Evolutionary conservation across 1,284 basidiomycete genomes (phyloP).

Genomic region (Tilletia indica): DNA sequence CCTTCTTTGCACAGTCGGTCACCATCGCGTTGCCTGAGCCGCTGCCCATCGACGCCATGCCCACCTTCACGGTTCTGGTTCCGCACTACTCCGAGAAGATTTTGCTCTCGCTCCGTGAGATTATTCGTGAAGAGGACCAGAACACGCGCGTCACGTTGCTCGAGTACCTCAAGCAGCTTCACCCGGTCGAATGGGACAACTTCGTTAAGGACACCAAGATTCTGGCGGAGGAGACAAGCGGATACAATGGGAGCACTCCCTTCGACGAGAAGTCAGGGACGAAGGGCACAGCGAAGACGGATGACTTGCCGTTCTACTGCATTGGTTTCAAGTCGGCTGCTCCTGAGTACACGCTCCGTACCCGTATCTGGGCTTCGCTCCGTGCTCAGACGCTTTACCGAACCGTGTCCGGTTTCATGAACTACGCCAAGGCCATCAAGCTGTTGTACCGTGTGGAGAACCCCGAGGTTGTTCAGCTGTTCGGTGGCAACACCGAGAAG

Average conservation of each 20-base stretch:
- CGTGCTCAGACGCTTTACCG: conserved; percentile 97
- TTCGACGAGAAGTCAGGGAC: conserved; percentile 60
- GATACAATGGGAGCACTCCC: conserved; percentile 73
- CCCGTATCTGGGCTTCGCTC: conserved; percentile 97
- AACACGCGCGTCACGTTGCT: conserved; percentile 56
- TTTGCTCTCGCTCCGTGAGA: conserved; percentile 54
- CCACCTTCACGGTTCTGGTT: conserved; percentile 55
- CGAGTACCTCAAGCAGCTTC: conserved; percentile 86
- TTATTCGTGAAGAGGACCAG: conserved; percentile 56
- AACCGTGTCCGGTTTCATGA: conserved; percentile 99
- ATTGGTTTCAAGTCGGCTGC: conserved; percentile 99
- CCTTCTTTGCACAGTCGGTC: conserved; percentile 56
- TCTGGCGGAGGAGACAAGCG: conserved; percentile 87
- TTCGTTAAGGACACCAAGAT: conserved; percentile 99
- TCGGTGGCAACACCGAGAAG: conserved; percentile 95
- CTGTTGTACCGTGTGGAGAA: conserved; percentile 99
- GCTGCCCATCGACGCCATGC: conserved; percentile 55
- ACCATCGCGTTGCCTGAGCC: conserved; percentile 53
- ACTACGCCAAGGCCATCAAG: conserved; percentile 99
- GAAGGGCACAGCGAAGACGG: conserved; percentile 60
- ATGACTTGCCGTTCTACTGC: conserved; percentile 97
- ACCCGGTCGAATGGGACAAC: conserved; percentile 98
- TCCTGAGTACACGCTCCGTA: conserved; percentile 95
- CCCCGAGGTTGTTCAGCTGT: conserved; percentile 94
- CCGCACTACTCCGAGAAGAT: conserved; percentile 57